Base-by-base conservation (phyloP, 768 basidiomycete species). In the Phlebiopsis gigantea region DNA sequence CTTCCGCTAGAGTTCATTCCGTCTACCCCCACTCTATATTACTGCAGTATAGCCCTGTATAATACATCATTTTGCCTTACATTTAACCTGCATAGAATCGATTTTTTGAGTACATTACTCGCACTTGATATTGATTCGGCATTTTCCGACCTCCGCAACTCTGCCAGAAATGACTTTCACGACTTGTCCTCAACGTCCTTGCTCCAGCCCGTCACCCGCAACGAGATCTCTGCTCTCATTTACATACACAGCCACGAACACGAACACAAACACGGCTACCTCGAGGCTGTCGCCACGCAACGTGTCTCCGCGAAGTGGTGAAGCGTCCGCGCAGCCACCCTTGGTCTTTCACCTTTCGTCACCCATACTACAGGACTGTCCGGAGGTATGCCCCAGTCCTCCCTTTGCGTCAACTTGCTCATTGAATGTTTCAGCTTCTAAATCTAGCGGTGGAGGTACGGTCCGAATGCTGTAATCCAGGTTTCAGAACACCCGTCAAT, bases 401-500 rank as follows among this genome's bases (percentile, higher is more conserved):
- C 24, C 14, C 24, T 10, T 21, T 19, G 22, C 15, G n/a, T 41
- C 50, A 51, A 4, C 22, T 22, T n/a, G 34, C 46, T 51, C 21
- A 51, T 8, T 22, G 12, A 5, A 8, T 8, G 1, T 6, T 31
- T 26, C 25, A 57, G 56, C 45, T 30, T 47, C 41, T 12, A 6
- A 15, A 29, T 15, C 26, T 31, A n/a, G 21, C 49, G 56, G 48
- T 57, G 49, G 56, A 57, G 56, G 56, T 57, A 52, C 28, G 49
- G 15, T 17, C 24, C 25, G 44, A 55, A 30, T 28, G 34, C 21
- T 6, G 17, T 34, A 29, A 17, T 22, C 4, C 29, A 41, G n/a
- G 24, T 28, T 34, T 47, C 56, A 19, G 31, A 50, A 45, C 26
- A 17, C 9, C n/a, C 26, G 1, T 55, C 59, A 57, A 53, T 41